These are phyloP conservation scores for Pleurotus tuoliensis DNA, from an alignment of 768 basidiomycete genomes.

Conservation along the genomic window DNA sequence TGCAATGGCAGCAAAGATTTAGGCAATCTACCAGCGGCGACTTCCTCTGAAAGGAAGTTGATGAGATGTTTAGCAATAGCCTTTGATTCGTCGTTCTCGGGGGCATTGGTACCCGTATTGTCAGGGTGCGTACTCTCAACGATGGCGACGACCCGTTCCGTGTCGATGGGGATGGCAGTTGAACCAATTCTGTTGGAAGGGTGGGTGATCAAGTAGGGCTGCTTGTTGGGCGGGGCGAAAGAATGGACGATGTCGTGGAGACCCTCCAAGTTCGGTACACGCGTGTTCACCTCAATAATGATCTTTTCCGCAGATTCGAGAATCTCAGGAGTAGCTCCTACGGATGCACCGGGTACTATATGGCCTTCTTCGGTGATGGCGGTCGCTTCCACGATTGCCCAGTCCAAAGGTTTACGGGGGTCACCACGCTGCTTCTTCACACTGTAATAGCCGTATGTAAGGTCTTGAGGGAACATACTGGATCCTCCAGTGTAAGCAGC, in stretches of 20 bases:
- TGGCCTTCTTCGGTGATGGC: conserved; percentile 44
- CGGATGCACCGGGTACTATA: conserved; percentile 44
- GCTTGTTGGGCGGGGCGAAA: conserved; percentile 38
- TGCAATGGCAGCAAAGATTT: conserved; percentile 40
- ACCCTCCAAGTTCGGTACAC: conserved; percentile 41
- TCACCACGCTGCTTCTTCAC: conserved; percentile 41
- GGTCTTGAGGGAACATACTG: conserved; percentile 46
- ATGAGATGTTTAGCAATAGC: conserved; percentile 44
- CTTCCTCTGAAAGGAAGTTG: conserved; percentile 38
- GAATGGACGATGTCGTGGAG: conserved; percentile 46
- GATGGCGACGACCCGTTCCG: conserved; percentile 44
- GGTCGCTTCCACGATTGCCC: conserved; percentile 49
- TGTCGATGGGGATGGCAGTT: conserved; percentile 43
- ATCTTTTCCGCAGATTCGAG: conserved; percentile 45
- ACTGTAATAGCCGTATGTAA: conserved; percentile 44
- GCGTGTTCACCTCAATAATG: conserved; percentile 47
- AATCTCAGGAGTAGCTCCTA: conserved; percentile 46
- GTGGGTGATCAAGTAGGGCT: conserved; percentile 33
- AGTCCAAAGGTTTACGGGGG: conserved; percentile 39
- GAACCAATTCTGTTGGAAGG: conserved; percentile 41
- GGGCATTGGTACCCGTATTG: conserved; percentile 41
- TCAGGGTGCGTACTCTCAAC: conserved; percentile 37
- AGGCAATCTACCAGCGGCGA: conserved; percentile 36
- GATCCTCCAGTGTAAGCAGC: neutral
- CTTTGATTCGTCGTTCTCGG: conserved; percentile 38